phyloP scores from a whole-genome alignment of 129 eudicot genomes.

The Apium graveolens region DNA sequence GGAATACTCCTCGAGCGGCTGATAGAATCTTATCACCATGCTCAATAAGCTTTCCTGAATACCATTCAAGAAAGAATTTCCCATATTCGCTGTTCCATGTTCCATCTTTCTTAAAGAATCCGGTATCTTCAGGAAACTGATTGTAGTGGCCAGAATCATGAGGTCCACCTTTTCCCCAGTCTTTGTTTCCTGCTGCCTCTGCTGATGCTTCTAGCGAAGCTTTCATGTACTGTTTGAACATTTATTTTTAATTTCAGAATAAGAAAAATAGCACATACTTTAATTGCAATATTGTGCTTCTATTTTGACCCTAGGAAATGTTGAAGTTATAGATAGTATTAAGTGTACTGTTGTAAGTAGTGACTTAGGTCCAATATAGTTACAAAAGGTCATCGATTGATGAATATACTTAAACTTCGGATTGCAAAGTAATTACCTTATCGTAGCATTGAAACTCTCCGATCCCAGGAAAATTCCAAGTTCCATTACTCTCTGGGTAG shows the following conservation, averaged over 20 bases:
- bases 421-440: conserved; percentile 45
- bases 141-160: conserved; percentile 81
- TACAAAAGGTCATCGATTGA: neutral
- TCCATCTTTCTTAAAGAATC: conserved; percentile 68
- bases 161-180: conserved; percentile 82
- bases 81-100: conserved; percentile 88
- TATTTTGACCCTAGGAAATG: neutral
- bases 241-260: neutral
- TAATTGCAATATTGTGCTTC: neutral
- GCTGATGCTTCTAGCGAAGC: conserved; percentile 88
- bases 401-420: neutral
- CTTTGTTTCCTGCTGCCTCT: conserved; percentile 45
- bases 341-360: neutral
- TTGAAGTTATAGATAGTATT: neutral
- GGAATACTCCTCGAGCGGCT: conserved; percentile 61
- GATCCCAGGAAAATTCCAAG: conserved; percentile 98
- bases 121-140: conserved; percentile 92
- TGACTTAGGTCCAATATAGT: neutral
- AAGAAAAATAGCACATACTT: neutral
- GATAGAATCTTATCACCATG: conserved; percentile 69
- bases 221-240: conserved; percentile 67
- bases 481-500: conserved; percentile 97
- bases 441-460: conserved; percentile 97
- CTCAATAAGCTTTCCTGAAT: conserved; percentile 60
- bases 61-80: conserved; percentile 80